These are phyloP conservation scores for Ilex asprella DNA, from an alignment of 257 asterid species.

Conservation along the genomic window DNA sequence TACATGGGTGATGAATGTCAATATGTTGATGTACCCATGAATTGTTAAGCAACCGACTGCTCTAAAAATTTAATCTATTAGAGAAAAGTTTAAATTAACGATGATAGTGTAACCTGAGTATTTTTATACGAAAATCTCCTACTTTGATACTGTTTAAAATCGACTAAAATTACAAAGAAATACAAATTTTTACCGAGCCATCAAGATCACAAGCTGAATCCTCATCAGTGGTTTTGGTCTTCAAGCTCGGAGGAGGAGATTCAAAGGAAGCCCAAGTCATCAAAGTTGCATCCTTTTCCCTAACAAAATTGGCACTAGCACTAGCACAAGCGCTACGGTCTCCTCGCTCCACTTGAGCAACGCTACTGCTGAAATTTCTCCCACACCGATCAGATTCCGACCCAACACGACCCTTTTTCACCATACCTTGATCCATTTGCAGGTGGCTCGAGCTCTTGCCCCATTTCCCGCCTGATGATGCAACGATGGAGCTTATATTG, in stretches of 20 bases:
- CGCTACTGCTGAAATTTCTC: background rate
- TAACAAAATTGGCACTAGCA: conserved; percentile 37
- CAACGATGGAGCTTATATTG: background rate
- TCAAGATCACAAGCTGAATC: conserved; percentile 39
- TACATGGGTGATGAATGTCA: too few species aligned
- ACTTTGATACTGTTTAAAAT: background rate
- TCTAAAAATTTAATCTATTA: too few species aligned
- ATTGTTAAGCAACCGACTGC: too few species aligned
- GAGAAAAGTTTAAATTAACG: too few species aligned
- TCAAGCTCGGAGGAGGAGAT: conserved; percentile 31
- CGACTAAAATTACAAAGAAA: background rate
- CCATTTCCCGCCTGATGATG: conserved; percentile 11
- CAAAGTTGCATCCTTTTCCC: conserved; percentile 35
- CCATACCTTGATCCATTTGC: conserved; percentile 1
- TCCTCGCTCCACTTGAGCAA: background rate
- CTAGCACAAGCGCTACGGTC: conserved; percentile 39
- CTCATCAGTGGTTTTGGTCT: conserved; percentile 34
- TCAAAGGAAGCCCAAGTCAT: conserved; percentile 55
- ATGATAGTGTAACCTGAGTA: too few species aligned
- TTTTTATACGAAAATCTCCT: background rate
- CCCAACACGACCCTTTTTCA: conserved; percentile 27
- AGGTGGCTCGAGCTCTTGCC: conserved; percentile 9
- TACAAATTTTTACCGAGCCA: conserved; percentile 26
- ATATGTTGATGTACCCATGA: too few species aligned
- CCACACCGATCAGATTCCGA: conserved; percentile 23